Percentiles rank a stretch among this genome's conserved stretches.
Evolutionary conservation across 2,329 filamentous ascomycete species (phyloP).

Genomic region (Sporothrix pseudoabietina): DNA sequence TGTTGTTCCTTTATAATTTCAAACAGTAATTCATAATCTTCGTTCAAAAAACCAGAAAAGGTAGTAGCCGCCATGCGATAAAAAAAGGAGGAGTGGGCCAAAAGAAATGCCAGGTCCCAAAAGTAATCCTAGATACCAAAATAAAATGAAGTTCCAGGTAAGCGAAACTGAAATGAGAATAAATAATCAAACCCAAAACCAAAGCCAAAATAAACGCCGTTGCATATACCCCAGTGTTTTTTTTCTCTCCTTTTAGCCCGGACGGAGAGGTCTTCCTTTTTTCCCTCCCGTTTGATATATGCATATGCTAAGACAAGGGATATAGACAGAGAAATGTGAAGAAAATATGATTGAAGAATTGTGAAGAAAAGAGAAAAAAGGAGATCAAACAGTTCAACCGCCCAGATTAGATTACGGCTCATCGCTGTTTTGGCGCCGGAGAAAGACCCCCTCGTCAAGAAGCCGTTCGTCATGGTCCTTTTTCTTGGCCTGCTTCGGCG

Average conservation of each 20-base stretch:
- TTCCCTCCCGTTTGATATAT: slow-evolving; percentile 12
- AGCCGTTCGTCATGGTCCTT: slow-evolving; percentile 1
- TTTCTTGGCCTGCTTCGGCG: not conserved
- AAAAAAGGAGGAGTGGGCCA: not conserved
- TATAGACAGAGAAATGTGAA: not conserved
- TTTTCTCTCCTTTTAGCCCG: not conserved
- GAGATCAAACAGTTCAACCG: not conserved
- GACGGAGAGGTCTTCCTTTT: not conserved
- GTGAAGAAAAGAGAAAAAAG: not conserved
- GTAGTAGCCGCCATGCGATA: slow-evolving; percentile 3
- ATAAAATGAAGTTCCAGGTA: not conserved
- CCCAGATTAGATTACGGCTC: not conserved
- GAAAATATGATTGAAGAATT: not conserved
- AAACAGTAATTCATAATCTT: not conserved
- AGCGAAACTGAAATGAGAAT: not conserved
- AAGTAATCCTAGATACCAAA: not conserved
- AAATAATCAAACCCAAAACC: not conserved
- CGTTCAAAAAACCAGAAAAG: not conserved
- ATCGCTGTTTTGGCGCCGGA: slow-evolving; percentile 1
- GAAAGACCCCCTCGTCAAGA: slow-evolving; percentile 25
- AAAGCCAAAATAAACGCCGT: not conserved
- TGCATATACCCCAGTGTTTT: slow-evolving; percentile 12
- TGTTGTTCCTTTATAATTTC: not conserved
- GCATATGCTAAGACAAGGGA: slow-evolving; percentile 23
- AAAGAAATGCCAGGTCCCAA: not conserved